Base-by-base conservation (phyloP, 257 asterid species). In the Asclepias syriaca region DNA sequence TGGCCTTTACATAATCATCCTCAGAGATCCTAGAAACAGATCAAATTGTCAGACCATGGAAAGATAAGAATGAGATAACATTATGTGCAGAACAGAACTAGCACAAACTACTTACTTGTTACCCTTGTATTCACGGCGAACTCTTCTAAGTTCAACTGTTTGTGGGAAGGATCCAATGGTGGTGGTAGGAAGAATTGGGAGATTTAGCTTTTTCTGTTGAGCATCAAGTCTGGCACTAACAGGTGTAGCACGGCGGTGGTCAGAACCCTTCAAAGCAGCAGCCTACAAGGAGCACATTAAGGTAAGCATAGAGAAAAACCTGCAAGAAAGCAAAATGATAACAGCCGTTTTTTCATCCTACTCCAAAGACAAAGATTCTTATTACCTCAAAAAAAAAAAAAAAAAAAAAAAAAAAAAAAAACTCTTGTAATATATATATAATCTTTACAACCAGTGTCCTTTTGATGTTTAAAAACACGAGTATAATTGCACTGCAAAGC, bases 141-240 rank as follows among this genome's bases (percentile, higher is more conserved):
- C 96, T 85, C 96, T 87, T 70, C 98, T 89, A 63, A 93, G 93
- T 70, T 93, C 98, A 14, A 87, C 81, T 59, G 98, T 93, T 83
- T 93, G 98, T 15, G 98, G 97, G 90, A 93, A 93, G 70, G 97
- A 91, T 51, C 99, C 99, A 84, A 94, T 91, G 65, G 99, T 94
- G 74, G 99, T 94, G 78, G 99, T 91, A 3, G 98, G 99, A 71
- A 94, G 97, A 80, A 94, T 68, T 40, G 99, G 99, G 78, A 94
- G 97, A 87, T 91, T 94, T 40, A 94, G 98, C 80, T 94, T 88
- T 95, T 91, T 89, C 76, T 91, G 99, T 74, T 94, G 99, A 75
- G 97, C 95, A 81, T 88, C 98, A 61, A 91, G 98, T 77, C 99
- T 89, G 77, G 96, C 86, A 69, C 90, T 91, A 65, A 94, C 99